Evolutionary conservation across 805 yeast genomes (phyloP), one percentile per base, ranked within the genome.

Genomic region (Grigorovia jiainica): DNA sequence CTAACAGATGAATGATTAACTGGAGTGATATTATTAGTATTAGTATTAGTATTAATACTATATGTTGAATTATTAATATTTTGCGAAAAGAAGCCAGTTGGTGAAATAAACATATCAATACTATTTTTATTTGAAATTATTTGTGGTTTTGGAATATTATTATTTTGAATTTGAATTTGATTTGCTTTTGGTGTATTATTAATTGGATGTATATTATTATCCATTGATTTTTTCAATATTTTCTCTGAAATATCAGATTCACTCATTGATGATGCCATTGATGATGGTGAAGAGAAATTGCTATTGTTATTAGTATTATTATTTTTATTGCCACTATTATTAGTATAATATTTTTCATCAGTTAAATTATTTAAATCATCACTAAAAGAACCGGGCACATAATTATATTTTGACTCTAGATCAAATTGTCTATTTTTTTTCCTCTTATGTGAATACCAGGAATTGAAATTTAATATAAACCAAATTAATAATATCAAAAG

Each of bases 71-170:
- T 27, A 27, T 27, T 27, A n/a, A n/a, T n/a, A n/a, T n/a, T n/a
- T n/a, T n/a, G n/a, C 5, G 31, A n/a, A 27, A 27, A 13, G n/a
- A 27, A 27, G n/a, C n/a, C n/a, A 4, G 75, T 72, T 2, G 80
- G 80, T 20, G 78, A 72, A 16, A 75, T 63, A 44, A 72, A 73
- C 71, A 75, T 62, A 34, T 27, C 60, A 34, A 51, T 48, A 39
- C 52, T 58, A 33, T 52, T 47, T 31, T 50, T 46, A 4, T 45
- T 43, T 2, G n/a, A n/a, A n/a, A n/a, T n/a, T n/a, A n/a, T n/a
- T n/a, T n/a, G n/a, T n/a, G 39, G 41, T 1, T 42, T 39, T n/a
- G 19, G 18, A 17, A 13, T n/a, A 31, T 33, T 36, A 27, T 17
- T 23, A 23, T 34, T 25, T 9, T 25, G n/a, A 25, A n/a, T n/a